Percentiles rank a stretch among this genome's conserved stretches.
Evolutionary conservation across 108 stramenopile genomes (phyloP).

Genomic region (Cyclotella distinguenda): DNA sequence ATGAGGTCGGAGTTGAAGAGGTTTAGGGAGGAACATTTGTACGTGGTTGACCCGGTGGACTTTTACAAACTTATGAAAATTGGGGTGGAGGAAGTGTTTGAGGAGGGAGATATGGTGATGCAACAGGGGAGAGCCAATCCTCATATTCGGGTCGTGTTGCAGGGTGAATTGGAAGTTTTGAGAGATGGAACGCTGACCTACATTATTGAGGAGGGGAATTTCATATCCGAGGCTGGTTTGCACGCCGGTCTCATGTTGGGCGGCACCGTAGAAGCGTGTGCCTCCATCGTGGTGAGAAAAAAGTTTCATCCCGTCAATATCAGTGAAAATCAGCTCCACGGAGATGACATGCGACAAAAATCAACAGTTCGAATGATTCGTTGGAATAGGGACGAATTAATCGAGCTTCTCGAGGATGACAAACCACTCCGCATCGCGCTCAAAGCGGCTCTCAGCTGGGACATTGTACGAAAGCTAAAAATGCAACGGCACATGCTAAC

Average conservation of each 20-base stretch:
- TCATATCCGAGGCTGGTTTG: constrained; percentile 75
- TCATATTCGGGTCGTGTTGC: constrained; percentile 66
- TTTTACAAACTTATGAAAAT: constrained; percentile 63
- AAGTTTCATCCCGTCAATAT: constrained; percentile 13
- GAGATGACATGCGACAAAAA: constrained; percentile 8
- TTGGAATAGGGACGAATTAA: constrained; percentile 75
- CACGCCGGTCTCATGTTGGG: constrained; percentile 77
- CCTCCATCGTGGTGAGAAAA: constrained; percentile 55
- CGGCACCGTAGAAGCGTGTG: constrained; percentile 68
- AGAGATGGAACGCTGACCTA: constrained; percentile 79
- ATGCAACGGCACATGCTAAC: constrained; percentile 63
- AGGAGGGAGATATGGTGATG: constrained; percentile 56
- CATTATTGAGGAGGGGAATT: constrained; percentile 72
- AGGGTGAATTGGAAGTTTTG: constrained; percentile 64
- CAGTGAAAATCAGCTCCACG: too few species aligned
- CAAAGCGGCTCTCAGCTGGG: constrained; percentile 77
- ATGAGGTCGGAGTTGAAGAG: constrained; percentile 48
- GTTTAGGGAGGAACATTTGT: constrained; percentile 65
- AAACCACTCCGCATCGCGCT: constrained; percentile 55
- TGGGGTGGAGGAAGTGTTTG: constrained; percentile 48
- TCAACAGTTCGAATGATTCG: constrained; percentile 40
- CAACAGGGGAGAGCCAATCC: constrained; percentile 63
- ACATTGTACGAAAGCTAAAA: constrained; percentile 87
- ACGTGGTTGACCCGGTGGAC: constrained; percentile 61
- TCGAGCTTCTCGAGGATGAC: constrained; percentile 58